These are phyloP conservation scores for Punica granatum DNA, from an alignment of 345 rosid genomes.

Conservation along the genomic window DNA sequence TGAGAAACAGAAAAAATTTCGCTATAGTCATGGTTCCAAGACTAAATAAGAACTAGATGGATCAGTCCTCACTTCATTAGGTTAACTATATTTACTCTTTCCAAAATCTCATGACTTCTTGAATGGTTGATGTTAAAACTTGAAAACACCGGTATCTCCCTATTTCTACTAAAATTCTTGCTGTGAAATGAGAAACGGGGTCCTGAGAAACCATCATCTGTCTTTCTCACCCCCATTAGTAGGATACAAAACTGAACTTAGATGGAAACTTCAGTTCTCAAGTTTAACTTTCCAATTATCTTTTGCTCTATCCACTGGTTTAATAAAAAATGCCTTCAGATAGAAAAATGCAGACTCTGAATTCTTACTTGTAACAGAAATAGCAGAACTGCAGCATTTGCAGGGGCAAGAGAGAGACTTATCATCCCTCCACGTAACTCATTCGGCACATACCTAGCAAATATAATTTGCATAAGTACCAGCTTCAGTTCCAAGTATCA, in stretches of 20 bases:
- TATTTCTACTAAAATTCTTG: background rate
- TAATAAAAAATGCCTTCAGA: conserved; percentile 1
- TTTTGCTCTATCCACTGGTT: background rate
- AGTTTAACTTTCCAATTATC: background rate
- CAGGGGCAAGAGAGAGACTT: conserved; percentile 74
- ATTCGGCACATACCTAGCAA: conserved; percentile 74
- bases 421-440: conserved; percentile 97
- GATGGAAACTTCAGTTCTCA: background rate
- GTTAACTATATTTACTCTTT: background rate
- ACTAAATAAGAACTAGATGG: background rate
- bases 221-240: background rate
- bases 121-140: background rate
- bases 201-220: background rate
- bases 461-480: background rate
- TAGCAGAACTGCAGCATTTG: conserved; percentile 62
- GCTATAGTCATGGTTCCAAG: no score
- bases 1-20: no score
- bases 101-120: background rate
- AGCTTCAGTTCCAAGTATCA: background rate
- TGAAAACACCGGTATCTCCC: background rate
- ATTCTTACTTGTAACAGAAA: conserved; percentile 47
- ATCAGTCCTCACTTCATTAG: no score
- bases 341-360: conserved; percentile 2
- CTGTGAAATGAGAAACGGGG: background rate
- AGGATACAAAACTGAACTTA: background rate